Base-by-base conservation (phyloP, 2,329 filamentous ascomycete genomes). In the Neofusicoccum kwambonambiense region DNA sequence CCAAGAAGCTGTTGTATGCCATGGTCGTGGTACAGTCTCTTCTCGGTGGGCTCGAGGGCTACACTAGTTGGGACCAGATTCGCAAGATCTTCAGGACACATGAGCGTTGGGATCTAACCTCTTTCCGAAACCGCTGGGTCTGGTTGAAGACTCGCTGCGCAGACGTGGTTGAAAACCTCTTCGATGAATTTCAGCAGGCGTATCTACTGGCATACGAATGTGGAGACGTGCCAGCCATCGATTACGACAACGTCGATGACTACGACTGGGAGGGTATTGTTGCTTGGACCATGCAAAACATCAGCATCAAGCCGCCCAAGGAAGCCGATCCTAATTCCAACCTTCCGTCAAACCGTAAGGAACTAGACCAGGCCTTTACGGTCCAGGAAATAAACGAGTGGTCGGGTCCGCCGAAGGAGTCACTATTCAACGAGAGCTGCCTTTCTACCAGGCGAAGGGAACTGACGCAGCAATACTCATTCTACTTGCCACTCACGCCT, bases 231-330 rank as follows among this genome's bases (percentile, higher is more conserved):
- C 83, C 87, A 1, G 74, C 80, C 1, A 80, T 93, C 19, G 80
- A 92, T 72, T 90, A 86, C 68, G 82, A 90, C 58, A 78, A 89
- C 51, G 81, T 87, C 0, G 74, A 84, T 44, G 82, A 83, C 1
- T 92, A 91, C 66, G 88, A 93, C 71, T 93, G 91, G 90, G 77
- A 80, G 9, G 76, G 74, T 4, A 75, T 93, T 5, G 83, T 93
- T 52, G 80, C 83, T 41, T 94, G 91, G 91, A 84, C 88, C 1
- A 78, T 86, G 68, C 80, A 82, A 22, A 84, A 75, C 27, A 76
- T 69, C 12, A 54, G 11, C 63, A 64, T 17, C 47, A 64, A 47
- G 41, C 61, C 51, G n/a, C 65, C 47, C 11, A 19, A 39, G 11
- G 37, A 57, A 19, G 4, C 37, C 37, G 60, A 56, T 58, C 17